Evolutionary conservation across 805 yeast species (phyloP).

Genomic region (Tetrapisispora iriomotensis): DNA sequence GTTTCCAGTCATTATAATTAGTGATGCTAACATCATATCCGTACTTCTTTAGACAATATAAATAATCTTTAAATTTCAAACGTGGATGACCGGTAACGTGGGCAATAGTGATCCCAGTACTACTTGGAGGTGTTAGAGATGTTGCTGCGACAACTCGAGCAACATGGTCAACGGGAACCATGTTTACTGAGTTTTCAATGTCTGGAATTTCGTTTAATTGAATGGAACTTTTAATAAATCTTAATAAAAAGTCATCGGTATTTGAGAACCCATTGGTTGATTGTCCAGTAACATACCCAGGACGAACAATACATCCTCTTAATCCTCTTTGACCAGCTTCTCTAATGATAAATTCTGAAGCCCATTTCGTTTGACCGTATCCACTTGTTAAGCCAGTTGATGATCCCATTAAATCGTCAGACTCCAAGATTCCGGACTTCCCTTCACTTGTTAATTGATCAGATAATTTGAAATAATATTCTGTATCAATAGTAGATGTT

Average conservation of each 20-base stretch:
- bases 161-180: conserved; percentile 98
- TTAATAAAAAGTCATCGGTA: conserved; percentile 90
- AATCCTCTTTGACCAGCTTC: conserved; percentile 83
- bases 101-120: conserved; percentile 53
- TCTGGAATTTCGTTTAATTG: conserved; percentile 82
- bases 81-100: conserved; percentile 99
- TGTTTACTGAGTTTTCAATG: conserved; percentile 78
- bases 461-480: conserved; percentile 66
- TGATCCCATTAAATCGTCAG: conserved; percentile 78
- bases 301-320: conserved; percentile 82
- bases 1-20: conserved; percentile 74
- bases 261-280: conserved; percentile 78
- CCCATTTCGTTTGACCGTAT: conserved; percentile 98
- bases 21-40: conserved; percentile 61
- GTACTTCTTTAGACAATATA: conserved; percentile 51
- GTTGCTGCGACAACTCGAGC: conserved; percentile 83
- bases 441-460: conserved; percentile 60
- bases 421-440: conserved; percentile 63
- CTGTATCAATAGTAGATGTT: conserved; percentile 84
- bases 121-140: conserved; percentile 62
- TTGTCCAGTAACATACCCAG: conserved; percentile 92
- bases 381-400: conserved; percentile 78
- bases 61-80: conserved; percentile 64
- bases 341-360: conserved; percentile 82
- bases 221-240: conserved; percentile 91